Base-by-base conservation (phyloP, 2,329 filamentous ascomycete species). In the Xylariaceae sp. region DNA sequence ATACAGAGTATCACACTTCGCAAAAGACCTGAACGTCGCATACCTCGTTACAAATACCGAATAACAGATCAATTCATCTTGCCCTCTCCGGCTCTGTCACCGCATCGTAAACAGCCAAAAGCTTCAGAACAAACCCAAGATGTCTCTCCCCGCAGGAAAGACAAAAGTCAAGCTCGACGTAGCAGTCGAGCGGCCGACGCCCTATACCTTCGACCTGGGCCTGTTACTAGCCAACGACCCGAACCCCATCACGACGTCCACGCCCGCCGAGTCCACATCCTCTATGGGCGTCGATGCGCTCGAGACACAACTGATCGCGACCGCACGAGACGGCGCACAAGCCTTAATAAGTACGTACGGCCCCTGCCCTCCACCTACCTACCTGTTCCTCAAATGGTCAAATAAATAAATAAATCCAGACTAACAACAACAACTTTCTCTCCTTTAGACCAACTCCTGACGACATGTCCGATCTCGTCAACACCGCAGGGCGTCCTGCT, bases 291-390 rank as follows among this genome's bases (percentile, higher is more conserved):
- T 54, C 37, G 48, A 63, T 19, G 57, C 69, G 26, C 65, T 81
- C 47, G 87, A 95, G 63, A 68, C 71, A 18, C 75, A 77, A 41
- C 81, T 97, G 44, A 73, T 82, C 46, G 68, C 76, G 28, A 78
- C 81, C 15, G 88, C 92, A 39, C 86, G 89, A 56, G 88, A 95
- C 65, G 88, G 87, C 64, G 87, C 89, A 9, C 92, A 98, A 68
- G 81, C 79, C 19, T 80, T 98, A n/a, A 80, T 98, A 63, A 48
- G 95, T 95, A 73, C 32, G 40, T n/a, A 9, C 36, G 5, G 7
- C n/a, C 18, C 14, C 13, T 17, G 27, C 9, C 3, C 12, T n/a
- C 12, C 24, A 4, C 27, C 18, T 15, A 9, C 13, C 21, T 9
- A 13, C 9, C 19, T 17, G 19, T 12, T 9, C 8, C 4, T 31